Base-by-base conservation (phyloP, 257 asterid species). In the Verbascum thapsus region DNA sequence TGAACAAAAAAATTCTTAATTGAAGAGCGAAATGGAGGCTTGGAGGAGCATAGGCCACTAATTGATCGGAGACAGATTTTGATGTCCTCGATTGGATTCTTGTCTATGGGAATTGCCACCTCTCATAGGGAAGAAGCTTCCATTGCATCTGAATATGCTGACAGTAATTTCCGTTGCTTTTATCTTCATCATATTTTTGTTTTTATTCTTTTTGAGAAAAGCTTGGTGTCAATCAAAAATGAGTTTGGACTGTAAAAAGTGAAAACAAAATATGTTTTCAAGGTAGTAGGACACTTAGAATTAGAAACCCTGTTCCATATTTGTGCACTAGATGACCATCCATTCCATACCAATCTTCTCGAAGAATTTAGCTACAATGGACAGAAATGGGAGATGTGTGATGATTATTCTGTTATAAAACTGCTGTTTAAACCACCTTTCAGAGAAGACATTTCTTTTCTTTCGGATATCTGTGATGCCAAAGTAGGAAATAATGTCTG, bases 121-220 rank as follows among this genome's bases (percentile, higher is more conserved):
- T 58, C 60, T 74, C 75, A 23, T 39, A 42, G 52, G 26, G 18
- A 22, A 59, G 83, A 72, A 72, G 77, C 74, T 71, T 79, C 85
- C 59, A 10, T 67, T 61, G 90, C 98, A 61, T 72, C 91, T 72
- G 81, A 88, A 78, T 91, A 45, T 23, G 88, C 95, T 57, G 96
- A 91, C 76, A 91, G 96, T 91, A 86, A 82, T 74, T 38, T 63
- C 76, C 61, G 7, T 43, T 34, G 13, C 69, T 20, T 59, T n/a
- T 8, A 44, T 71, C 40, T 58, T 30, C n/a, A 7, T 52, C 50
- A 26, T 6, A 6, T 20, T 41, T 38, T 19, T 44, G 18, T 50
- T 42, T 37, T 37, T 47, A 2, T 58, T 40, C 52, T 30, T 67
- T 22, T 66, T 16, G 10, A 37, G 38, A n/a, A 20, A 11, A 7